These are phyloP conservation scores for Chlamydomonas eustigma DNA, from an alignment of 139 green algal species.

Conservation along the genomic window DNA sequence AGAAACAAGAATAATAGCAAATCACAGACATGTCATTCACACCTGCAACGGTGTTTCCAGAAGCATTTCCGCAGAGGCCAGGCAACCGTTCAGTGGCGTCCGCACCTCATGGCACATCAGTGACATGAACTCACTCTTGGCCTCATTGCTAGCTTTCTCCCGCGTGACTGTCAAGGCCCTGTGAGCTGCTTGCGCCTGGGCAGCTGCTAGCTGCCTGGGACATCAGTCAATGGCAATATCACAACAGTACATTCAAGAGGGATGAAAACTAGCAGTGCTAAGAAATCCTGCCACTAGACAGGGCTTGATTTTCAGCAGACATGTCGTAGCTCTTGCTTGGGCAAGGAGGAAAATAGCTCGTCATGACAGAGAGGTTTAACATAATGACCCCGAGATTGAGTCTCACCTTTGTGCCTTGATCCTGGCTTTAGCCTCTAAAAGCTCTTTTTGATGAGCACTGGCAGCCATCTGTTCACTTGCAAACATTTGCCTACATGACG, in stretches of 20 bases:
- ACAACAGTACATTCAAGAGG: too few relatives aligned
- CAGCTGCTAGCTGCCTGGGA: conserved; percentile 12
- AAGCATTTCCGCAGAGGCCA: conserved; percentile 84
- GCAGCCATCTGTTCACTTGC: conserved; percentile 54
- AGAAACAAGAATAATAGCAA: background rate
- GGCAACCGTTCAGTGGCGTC: conserved; percentile 83
- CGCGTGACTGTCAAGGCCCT: conserved; percentile 56
- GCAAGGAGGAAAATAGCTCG: too few relatives aligned
- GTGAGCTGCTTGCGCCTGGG: conserved; percentile 56
- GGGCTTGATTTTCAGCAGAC: too few relatives aligned
- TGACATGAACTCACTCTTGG: conserved; percentile 60
- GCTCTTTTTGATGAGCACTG: conserved; percentile 63
- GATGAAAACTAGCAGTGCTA: too few relatives aligned
- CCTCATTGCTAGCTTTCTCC: conserved; percentile 75
- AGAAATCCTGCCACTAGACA: too few relatives aligned
- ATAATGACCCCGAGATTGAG: too few relatives aligned
- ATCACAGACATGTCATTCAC: background rate
- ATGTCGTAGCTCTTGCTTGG: too few relatives aligned
- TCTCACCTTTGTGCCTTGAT: conserved; percentile 53
- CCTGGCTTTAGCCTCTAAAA: conserved; percentile 58
- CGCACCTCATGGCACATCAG: conserved; percentile 58
- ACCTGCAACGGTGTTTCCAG: conserved; percentile 9
- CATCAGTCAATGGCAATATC: too few relatives aligned
- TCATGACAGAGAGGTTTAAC: too few relatives aligned
- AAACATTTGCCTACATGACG: conserved; percentile 65